A percentile compares a stretch with the other conserved stretches of the same genome.
Evolutionary conservation across 768 basidiomycete genomes (phyloP).

Genomic region (Daedaleopsis sinensis): DNA sequence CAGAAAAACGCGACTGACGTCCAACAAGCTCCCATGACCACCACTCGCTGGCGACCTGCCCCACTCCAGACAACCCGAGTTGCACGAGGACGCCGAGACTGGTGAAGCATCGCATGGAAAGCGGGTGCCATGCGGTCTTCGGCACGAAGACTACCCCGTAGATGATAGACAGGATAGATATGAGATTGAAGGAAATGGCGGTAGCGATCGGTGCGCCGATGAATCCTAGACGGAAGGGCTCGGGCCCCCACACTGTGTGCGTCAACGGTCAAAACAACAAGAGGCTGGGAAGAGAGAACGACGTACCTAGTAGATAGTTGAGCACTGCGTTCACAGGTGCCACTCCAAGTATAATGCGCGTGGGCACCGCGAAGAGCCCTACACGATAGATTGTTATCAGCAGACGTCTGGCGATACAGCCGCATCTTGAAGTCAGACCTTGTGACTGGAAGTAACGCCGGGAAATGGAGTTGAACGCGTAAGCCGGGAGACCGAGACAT

Average conservation of each 20-base stretch:
- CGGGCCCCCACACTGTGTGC: constrained; percentile 78
- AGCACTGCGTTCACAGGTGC: constrained; percentile 86
- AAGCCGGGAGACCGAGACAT: constrained; percentile 79
- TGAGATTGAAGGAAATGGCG: constrained; percentile 87
- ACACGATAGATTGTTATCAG: neutral
- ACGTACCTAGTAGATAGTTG: constrained; percentile 81
- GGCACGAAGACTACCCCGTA: constrained; percentile 69
- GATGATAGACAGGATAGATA: constrained; percentile 59
- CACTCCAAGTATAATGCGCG: constrained; percentile 77
- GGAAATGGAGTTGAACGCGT: constrained; percentile 57
- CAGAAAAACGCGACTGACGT: constrained; percentile 32
- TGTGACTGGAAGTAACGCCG: constrained; percentile 86
- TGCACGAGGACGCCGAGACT: constrained; percentile 68
- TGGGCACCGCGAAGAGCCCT: constrained; percentile 85
- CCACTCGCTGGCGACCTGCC: constrained; percentile 90
- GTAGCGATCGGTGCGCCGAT: constrained; percentile 93
- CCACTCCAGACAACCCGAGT: constrained; percentile 83
- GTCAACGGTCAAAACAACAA: neutral
- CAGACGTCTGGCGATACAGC: neutral
- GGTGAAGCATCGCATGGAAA: constrained; percentile 64
- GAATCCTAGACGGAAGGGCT: constrained; percentile 79
- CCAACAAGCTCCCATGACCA: constrained; percentile 94
- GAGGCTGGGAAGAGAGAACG: neutral
- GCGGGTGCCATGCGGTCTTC: constrained; percentile 81
- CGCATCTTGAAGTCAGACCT: constrained; percentile 39